A percentile compares a stretch with the other conserved stretches of the same genome.
Conservation (phyloP, 2,329 filamentous ascomycete species). For the Nemania abortiva region DNA sequence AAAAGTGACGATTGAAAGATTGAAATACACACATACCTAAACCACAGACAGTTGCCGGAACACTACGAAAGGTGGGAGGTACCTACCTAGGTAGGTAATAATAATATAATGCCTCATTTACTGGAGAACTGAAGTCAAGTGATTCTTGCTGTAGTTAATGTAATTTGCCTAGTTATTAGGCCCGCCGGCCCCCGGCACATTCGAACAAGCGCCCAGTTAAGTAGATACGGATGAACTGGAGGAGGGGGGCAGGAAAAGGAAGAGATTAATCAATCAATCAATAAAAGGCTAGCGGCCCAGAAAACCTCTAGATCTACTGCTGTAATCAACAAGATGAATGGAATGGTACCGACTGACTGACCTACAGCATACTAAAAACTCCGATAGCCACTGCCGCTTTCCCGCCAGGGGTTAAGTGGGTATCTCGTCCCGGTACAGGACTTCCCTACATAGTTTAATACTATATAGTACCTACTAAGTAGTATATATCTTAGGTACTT, state of each 20-base stretch:
- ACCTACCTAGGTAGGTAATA: background rate
- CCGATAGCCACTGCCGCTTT: background rate
- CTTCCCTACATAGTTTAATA: background rate
- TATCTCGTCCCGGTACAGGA: background rate
- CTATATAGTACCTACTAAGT: background rate
- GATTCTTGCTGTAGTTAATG: background rate
- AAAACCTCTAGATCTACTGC: too few relatives aligned
- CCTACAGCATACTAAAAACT: background rate
- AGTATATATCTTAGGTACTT: background rate
- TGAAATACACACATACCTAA: too few relatives aligned
- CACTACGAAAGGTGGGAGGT: background rate
- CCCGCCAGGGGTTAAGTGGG: background rate
- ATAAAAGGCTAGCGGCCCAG: too few relatives aligned
- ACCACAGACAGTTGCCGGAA: background rate
- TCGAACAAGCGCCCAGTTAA: background rate
- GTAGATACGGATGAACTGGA: too few relatives aligned
- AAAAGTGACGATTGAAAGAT: background rate
- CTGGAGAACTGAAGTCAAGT: constrained; percentile 7
- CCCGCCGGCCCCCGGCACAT: background rate
- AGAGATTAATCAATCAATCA: background rate
- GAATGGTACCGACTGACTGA: too few relatives aligned
- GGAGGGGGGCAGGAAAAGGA: background rate
- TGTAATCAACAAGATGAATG: too few relatives aligned
- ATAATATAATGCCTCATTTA: constrained; percentile 34
- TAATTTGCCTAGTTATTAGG: background rate